These are phyloP conservation scores for Cytospora piceae DNA, from an alignment of 2,329 filamentous ascomycete genomes.

Conservation along the genomic window DNA sequence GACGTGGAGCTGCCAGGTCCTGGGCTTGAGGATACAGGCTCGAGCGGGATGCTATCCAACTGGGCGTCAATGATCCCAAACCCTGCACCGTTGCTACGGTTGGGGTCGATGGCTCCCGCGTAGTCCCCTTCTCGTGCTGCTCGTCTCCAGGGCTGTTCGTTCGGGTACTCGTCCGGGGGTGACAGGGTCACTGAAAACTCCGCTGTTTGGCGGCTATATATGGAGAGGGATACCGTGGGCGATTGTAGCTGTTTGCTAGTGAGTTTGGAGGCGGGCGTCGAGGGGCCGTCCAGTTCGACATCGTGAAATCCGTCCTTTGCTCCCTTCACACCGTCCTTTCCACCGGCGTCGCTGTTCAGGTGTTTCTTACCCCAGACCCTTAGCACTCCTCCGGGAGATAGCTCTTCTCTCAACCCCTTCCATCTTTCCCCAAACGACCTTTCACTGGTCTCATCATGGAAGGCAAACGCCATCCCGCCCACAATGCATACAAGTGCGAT, in stretches of 20 bases:
- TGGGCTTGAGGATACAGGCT: not conserved
- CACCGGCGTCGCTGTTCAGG: not conserved
- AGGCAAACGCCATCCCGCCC: constrained; percentile 23
- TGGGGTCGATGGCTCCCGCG: constrained; percentile 26
- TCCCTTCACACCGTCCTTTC: not conserved
- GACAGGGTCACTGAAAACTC: constrained; percentile 1
- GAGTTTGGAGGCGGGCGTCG: constrained; percentile 1
- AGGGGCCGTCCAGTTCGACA: constrained; percentile 16
- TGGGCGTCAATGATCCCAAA: constrained; percentile 17
- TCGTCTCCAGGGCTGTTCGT: constrained; percentile 30
- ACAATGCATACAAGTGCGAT: constrained; percentile 23
- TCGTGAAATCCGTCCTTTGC: not conserved
- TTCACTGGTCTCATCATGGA: constrained; percentile 21
- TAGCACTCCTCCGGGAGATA: constrained; percentile 2
- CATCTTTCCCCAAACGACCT: constrained; percentile 13
- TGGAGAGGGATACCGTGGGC: constrained; percentile 4
- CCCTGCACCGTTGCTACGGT: constrained; percentile 25
- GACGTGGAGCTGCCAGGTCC: not conserved
- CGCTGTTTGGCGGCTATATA: constrained; percentile 2
- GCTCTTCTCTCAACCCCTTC: constrained; percentile 12
- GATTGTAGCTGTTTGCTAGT: not conserved
- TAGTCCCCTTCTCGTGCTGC: constrained; percentile 25
- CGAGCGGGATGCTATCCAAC: not conserved
- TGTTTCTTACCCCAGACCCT: not conserved
- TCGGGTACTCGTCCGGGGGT: constrained; percentile 1